Conservation (phyloP, 257 asterid genomes). For the Handroanthus guayacan region DNA sequence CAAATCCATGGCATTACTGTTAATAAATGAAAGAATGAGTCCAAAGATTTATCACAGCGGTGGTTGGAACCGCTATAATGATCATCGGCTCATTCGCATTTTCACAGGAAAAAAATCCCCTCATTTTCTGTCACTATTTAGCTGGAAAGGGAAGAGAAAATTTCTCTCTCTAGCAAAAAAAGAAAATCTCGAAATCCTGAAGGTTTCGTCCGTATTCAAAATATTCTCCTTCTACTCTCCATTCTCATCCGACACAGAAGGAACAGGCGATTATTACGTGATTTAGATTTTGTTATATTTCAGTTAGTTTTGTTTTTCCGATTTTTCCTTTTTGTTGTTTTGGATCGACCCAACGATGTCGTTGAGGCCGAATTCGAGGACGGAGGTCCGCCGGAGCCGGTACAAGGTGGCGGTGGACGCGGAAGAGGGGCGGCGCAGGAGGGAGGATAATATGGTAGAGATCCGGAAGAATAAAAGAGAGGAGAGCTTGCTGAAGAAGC, state of each 20-base stretch:
- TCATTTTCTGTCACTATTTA: constrained; percentile 18
- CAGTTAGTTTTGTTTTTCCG: not conserved
- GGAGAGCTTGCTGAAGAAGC: constrained; percentile 90
- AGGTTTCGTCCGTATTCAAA: constrained; percentile 38
- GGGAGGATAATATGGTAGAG: constrained; percentile 97
- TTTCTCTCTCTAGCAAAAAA: constrained; percentile 37
- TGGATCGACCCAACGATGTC: constrained; percentile 69
- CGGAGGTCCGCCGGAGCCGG: constrained; percentile 93
- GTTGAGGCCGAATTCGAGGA: constrained; percentile 82
- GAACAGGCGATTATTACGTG: constrained; percentile 30
- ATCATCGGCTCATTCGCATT: constrained; percentile 35
- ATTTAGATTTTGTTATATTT: constrained; percentile 24
- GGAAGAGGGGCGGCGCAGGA: constrained; percentile 89
- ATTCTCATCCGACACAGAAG: constrained; percentile 40
- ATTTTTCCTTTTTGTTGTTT: constrained; percentile 1
- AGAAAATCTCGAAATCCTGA: constrained; percentile 34
- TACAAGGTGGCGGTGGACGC: constrained; percentile 98
- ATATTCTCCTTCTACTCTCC: constrained; percentile 37
- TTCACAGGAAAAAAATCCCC: constrained; percentile 15
- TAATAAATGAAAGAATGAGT: constrained; percentile 32
- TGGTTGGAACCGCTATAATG: constrained; percentile 40
- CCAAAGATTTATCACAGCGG: not conserved
- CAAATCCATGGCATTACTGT: constrained; percentile 47
- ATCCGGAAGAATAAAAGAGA: constrained; percentile 91
- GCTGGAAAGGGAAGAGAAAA: not conserved